Evolutionary conservation across 1,284 basidiomycete genomes (phyloP).

Genomic region (Tausonia pullulans): DNA sequence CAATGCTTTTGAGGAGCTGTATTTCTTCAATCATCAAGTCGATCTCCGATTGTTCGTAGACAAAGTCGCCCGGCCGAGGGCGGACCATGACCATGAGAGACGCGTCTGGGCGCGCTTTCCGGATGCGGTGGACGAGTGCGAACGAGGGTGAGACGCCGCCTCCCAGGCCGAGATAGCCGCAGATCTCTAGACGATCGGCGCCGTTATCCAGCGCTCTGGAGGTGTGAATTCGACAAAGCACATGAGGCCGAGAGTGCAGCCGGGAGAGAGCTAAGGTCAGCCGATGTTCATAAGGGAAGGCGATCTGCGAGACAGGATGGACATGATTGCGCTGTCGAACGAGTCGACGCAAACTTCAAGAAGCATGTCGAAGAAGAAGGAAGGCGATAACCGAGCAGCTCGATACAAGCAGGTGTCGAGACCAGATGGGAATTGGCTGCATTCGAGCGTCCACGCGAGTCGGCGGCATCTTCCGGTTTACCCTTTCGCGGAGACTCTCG

Average conservation of each 20-base stretch:
- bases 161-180: conserved; percentile 53
- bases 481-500: too few species aligned
- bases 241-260: conserved; percentile 6
- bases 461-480: too few species aligned
- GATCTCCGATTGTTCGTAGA: conserved; percentile 52
- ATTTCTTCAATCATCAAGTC: conserved; percentile 62
- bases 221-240: neutral
- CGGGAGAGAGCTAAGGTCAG: too few species aligned
- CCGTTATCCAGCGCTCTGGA: conserved; percentile 53
- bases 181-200: conserved; percentile 61
- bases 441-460: too few species aligned
- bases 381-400: too few species aligned
- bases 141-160: conserved; percentile 65
- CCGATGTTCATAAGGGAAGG: too few species aligned
- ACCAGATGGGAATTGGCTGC: too few species aligned
- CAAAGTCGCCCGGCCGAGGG: conserved; percentile 60
- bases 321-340: conserved; percentile 57
- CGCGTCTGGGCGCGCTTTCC: conserved; percentile 40
- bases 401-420: too few species aligned
- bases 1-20: conserved; percentile 41
- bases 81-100: conserved; percentile 69
- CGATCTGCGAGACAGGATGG: conserved; percentile 25
- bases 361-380: neutral
- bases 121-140: conserved; percentile 42
- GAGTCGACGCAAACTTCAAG: conserved; percentile 69